These are phyloP conservation scores for Fusarium sp. DNA, from an alignment of 2,329 filamentous ascomycete species.

Conservation along the genomic window DNA sequence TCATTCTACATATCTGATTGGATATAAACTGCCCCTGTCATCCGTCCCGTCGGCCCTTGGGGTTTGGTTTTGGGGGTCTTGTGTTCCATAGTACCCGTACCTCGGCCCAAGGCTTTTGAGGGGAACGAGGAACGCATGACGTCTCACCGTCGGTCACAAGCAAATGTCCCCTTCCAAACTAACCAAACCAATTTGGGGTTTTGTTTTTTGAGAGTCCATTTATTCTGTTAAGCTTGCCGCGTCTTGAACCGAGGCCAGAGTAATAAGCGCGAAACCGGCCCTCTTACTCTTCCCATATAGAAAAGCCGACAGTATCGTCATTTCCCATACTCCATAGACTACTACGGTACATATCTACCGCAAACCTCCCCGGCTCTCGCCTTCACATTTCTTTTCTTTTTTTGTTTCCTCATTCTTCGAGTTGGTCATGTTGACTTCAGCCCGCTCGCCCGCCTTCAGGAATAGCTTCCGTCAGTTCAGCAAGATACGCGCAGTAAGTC, in stretches of 20 bases:
- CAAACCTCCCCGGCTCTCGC: neutral
- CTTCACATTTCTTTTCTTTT: slow-evolving; percentile 7
- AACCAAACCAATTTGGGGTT: neutral
- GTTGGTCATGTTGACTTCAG: slow-evolving; percentile 52
- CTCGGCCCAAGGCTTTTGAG: slow-evolving; percentile 45
- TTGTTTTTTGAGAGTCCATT: neutral
- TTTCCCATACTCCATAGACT: neutral
- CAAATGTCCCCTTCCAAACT: slow-evolving; percentile 12
- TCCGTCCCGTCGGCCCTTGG: slow-evolving; percentile 26
- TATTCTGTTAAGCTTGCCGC: slow-evolving; percentile 19
- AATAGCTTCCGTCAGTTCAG: slow-evolving; percentile 49
- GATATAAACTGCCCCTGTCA: neutral
- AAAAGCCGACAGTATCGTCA: slow-evolving; percentile 25
- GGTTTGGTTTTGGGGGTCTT: neutral
- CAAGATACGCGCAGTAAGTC: slow-evolving; percentile 45
- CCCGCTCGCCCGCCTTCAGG: slow-evolving; percentile 50
- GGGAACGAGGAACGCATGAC: slow-evolving; percentile 35
- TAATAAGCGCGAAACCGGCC: slow-evolving; percentile 30
- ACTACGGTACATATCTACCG: slow-evolving; percentile 5
- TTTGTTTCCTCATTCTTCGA: slow-evolving; percentile 12
- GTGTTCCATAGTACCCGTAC: slow-evolving; percentile 18
- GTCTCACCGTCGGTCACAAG: slow-evolving; percentile 36
- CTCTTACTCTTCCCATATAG: slow-evolving; percentile 27
- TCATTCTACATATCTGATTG: slow-evolving; percentile 1
- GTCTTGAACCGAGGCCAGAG: slow-evolving; percentile 34